Conservation (phyloP, 169 alveolate genomes). For the Cryptosporidium ryanae region DNA sequence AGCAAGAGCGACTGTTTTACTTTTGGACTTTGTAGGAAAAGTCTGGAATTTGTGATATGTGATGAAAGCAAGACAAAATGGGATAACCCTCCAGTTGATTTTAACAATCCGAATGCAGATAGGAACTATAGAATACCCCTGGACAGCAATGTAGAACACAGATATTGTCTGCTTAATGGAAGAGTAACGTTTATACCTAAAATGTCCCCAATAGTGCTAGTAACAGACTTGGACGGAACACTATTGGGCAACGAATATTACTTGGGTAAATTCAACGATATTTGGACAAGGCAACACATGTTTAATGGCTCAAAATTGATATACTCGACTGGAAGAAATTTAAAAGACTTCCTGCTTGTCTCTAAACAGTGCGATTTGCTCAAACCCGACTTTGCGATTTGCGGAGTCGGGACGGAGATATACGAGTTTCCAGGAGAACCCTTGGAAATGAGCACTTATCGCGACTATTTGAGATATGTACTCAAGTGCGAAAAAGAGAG, state of each 20-base stretch:
- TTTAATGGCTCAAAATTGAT: constrained; percentile 77
- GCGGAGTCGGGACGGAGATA: constrained; percentile 78
- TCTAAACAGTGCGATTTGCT: constrained; percentile 71
- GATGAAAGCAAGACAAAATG: constrained; percentile 36
- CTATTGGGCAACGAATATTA: constrained; percentile 72
- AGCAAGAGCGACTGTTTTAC: neutral
- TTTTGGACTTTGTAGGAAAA: neutral
- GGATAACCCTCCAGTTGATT: constrained; percentile 60
- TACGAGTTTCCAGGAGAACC: constrained; percentile 70
- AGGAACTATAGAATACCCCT: constrained; percentile 25
- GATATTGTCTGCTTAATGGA: constrained; percentile 43
- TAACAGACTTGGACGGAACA: constrained; percentile 78
- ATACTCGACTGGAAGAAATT: constrained; percentile 77
- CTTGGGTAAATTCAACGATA: constrained; percentile 54
- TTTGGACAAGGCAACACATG: constrained; percentile 75
- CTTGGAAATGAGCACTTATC: constrained; percentile 2
- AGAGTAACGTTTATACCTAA: neutral
- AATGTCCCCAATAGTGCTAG: constrained; percentile 49
- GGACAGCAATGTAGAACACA: neutral
- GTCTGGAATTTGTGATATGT: constrained; percentile 50
- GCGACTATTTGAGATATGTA: neutral
- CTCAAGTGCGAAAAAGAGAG: neutral
- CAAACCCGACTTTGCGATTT: constrained; percentile 76
- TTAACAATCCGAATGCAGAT: neutral
- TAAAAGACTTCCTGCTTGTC: constrained; percentile 76